Evolutionary conservation across 371 early-diverging fungal genomes (phyloP), one percentile per base, ranked within the genome.

Genomic region (Umbelopsis sp.): DNA sequence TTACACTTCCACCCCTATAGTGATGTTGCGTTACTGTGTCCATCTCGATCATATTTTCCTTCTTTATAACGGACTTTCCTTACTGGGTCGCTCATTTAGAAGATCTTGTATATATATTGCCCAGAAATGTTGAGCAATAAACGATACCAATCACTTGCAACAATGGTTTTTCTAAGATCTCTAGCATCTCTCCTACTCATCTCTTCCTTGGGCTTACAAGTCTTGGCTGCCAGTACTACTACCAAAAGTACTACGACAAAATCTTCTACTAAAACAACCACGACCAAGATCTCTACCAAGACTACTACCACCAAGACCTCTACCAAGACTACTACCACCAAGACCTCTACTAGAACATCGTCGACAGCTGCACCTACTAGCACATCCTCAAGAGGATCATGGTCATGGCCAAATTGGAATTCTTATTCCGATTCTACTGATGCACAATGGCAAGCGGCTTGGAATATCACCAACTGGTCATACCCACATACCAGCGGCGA

Each of bases 391-490:
- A n/a, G 48, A n/a, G 8, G 14, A 20, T 48, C 48, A 48, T 76
- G 77, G 77, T 22, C 25, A 16, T 74, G 74, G 22, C n/a, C 35
- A 0, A 73, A 73, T 24, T 75, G 73, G 70, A 72, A 74, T 67
- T 25, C 38, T 1, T 75, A 69, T 12, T 50, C 41, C 8, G 50
- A 66, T 14, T 63, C 72, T 20, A 45, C 62, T 41, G 50, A 45
- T 22, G 41, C 44, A 25, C 29, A 44, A 18, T 73, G 75, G 74
- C 29, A 24, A 5, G 64, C 53, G 6, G 67, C 66, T 20, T 75
- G 77, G 75, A 67, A 72, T 37, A 68, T 80, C 5, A 63, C 70
- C 2, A 48, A 69, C 48, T 77, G 75, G 77, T 68, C 74, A 20
- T 69, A 65, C 52, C 68, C 69, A 20, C 74, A 66, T 32, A 41